Base-by-base conservation (phyloP, 2,329 filamentous ascomycete genomes). In the Paraphaeosphaeria minitans region DNA sequence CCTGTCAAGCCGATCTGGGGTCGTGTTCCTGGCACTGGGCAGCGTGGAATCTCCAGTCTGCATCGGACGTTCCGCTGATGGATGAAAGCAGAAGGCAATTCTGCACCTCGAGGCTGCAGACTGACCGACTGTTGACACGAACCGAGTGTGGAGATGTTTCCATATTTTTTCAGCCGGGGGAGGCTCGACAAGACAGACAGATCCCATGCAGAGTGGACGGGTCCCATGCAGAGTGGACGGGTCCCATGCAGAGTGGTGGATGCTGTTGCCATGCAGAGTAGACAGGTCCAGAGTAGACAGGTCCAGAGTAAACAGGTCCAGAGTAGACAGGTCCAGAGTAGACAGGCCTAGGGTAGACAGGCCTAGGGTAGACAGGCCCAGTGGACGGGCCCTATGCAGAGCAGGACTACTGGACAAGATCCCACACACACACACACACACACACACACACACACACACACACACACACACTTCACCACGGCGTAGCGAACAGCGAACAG, bases 71-170 rank as follows among this genome's bases (percentile, higher is more conserved):
- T 33, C 9, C 39, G 59, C 47, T 53, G 56, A 43, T 41, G 46
- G 41, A 29, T 41, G 56, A 49, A 50, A 37, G 54, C 53, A 31
- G 56, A 49, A 47, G 12, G 63, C 62, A 39, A 27, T 27, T 27
- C 24, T 27, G 45, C 35, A 45, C 59, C 48, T 57, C 27, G 55
- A 55, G 13, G 58, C 60, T 58, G 59, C 55, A 61, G 62, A 48
- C 55, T 56, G 66, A 58, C 21, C 61, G 66, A 39, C 35, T 63
- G 54, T 55, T 58, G 57, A 58, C 57, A 55, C 60, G 55, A 56
- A 59, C 51, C 14, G 62, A 50, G 52, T 59, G 56, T 53, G 57
- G 56, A 53, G 45, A 50, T 19, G 33, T 31, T 47, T 58, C 52
- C 21, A 41, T 51, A 31, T 42, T 48, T 43, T 41, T 24, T 19